These are phyloP conservation scores for Fusarium sp. DNA, from an alignment of 2,329 filamentous ascomycete species.

Conservation along the genomic window DNA sequence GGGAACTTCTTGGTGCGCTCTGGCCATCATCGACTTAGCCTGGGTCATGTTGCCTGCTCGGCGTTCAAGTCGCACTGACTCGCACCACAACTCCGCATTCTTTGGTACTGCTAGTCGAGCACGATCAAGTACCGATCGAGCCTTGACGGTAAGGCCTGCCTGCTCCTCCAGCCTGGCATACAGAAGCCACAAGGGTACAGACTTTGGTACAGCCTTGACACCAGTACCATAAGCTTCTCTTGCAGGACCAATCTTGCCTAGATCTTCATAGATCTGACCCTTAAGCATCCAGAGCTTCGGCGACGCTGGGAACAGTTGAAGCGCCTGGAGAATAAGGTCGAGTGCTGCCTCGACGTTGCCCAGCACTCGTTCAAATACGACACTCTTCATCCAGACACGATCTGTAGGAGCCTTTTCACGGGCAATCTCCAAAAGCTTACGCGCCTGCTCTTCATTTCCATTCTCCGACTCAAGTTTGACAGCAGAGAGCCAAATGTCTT, in stretches of 20 bases:
- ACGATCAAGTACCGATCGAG: conserved; percentile 91
- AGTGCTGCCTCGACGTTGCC: conserved; percentile 84
- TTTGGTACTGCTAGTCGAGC: conserved; percentile 90
- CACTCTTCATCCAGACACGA: conserved; percentile 96
- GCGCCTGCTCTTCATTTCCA: conserved; percentile 82
- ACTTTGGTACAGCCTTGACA: conserved; percentile 86
- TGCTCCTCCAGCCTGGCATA: conserved; percentile 90
- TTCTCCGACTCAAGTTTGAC: conserved; percentile 97
- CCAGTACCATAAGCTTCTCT: conserved; percentile 90
- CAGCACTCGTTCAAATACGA: conserved; percentile 89
- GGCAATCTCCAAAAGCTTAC: conserved; percentile 83
- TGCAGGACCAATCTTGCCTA: conserved; percentile 83
- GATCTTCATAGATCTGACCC: conserved; percentile 93
- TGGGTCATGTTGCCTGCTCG: conserved; percentile 85
- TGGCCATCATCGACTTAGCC: conserved; percentile 92
- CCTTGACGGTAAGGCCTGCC: conserved; percentile 86
- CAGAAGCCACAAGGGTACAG: conserved; percentile 89
- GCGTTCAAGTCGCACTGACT: conserved; percentile 92
- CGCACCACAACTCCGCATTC: conserved; percentile 86
- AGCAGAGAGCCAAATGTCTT: conserved; percentile 96
- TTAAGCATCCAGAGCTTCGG: conserved; percentile 99
- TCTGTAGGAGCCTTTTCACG: conserved; percentile 92
- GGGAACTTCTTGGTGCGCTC: conserved; percentile 90
- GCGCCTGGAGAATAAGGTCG: conserved; percentile 85
- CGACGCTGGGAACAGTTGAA: conserved; percentile 86